Conservation (phyloP, 2,329 filamentous ascomycete genomes). For the Nemania sp. region DNA sequence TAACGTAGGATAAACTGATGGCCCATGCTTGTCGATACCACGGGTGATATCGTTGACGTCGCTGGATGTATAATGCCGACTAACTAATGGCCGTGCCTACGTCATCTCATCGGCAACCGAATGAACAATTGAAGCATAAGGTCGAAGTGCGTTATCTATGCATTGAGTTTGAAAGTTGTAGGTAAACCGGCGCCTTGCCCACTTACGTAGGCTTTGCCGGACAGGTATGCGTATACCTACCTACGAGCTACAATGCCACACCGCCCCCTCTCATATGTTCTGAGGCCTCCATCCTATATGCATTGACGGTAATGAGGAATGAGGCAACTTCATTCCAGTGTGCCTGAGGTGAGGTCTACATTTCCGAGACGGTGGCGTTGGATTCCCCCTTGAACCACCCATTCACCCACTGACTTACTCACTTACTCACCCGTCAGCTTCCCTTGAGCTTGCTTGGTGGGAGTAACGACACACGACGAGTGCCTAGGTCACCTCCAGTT, state of each 20-base stretch:
- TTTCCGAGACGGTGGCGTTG: constrained; percentile 28
- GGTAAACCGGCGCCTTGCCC: neutral
- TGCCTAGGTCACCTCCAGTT: neutral
- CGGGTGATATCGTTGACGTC: neutral
- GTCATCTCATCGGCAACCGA: constrained; percentile 21
- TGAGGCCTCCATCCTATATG: constrained; percentile 13
- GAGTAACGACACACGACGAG: constrained; percentile 4
- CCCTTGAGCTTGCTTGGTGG: neutral
- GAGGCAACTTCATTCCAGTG: constrained; percentile 13
- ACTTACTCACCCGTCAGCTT: too few species aligned
- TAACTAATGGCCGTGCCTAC: constrained; percentile 12
- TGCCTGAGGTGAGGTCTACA: constrained; percentile 13
- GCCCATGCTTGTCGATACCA: constrained; percentile 16
- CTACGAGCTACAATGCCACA: constrained; percentile 2
- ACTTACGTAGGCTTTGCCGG: neutral
- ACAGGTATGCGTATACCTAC: neutral
- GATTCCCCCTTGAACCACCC: constrained; percentile 6
- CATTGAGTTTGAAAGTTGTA: constrained; percentile 2
- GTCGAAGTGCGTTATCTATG: constrained; percentile 20
- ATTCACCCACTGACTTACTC: too few species aligned
- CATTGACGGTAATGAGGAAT: constrained; percentile 20
- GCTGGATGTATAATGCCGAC: neutral
- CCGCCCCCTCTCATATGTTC: constrained; percentile 13
- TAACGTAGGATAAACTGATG: constrained; percentile 24
- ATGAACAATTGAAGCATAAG: constrained; percentile 2